Conservation (phyloP, 306 rosid genomes). For the Pyrus pyrifolia region DNA sequence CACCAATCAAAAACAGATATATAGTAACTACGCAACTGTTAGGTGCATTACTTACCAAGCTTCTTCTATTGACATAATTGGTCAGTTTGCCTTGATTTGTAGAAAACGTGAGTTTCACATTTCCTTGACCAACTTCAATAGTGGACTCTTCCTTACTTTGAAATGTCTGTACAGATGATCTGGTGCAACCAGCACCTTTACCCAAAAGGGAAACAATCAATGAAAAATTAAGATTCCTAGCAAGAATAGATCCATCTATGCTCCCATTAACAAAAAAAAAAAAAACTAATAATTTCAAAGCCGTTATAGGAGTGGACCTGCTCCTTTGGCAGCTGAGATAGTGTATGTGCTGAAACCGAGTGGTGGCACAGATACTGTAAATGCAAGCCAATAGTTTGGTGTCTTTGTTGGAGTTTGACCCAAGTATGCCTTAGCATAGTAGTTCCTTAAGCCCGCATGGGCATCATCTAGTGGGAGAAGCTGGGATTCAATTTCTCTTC, state of each 20-base stretch:
- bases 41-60: constrained; percentile 29
- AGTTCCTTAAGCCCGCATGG: constrained; percentile 26
- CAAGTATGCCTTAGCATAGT: constrained; percentile 43
- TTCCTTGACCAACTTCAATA: constrained; percentile 43
- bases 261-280: neutral
- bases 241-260: constrained; percentile 10
- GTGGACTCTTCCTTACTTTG: constrained; percentile 23
- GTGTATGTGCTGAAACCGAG: constrained; percentile 50
- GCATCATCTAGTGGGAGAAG: constrained; percentile 35
- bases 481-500: constrained; percentile 43
- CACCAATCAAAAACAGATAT: neutral
- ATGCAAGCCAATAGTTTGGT: constrained; percentile 47
- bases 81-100: constrained; percentile 24
- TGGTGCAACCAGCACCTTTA: constrained; percentile 48
- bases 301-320: constrained; percentile 24
- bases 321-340: constrained; percentile 25
- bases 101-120: constrained; percentile 41
- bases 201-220: constrained; percentile 15
- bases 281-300: neutral
- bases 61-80: constrained; percentile 34
- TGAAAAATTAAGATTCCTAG: constrained; percentile 8
- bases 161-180: constrained; percentile 40
- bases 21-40: neutral
- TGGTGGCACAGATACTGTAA: constrained; percentile 45
- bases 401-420: constrained; percentile 33